Base-by-base conservation (phyloP, 441 rosid genomes). In the Erysimum cheiri region DNA sequence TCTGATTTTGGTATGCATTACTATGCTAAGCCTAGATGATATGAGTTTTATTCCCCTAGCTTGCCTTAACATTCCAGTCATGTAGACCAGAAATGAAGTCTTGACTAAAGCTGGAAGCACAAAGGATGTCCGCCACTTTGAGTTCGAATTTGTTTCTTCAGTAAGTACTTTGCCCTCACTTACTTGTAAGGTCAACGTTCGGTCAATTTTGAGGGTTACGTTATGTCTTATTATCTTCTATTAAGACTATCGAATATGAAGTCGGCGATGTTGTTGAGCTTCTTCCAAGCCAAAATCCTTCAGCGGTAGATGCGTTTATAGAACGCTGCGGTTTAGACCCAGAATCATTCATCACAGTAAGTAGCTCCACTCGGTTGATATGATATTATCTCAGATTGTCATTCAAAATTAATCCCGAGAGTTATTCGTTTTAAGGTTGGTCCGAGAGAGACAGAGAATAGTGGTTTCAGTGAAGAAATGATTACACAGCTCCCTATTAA, bases 91-190 rank as follows among this genome's bases (percentile, higher is more conserved):
- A 77, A 92, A 88, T 69, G 80, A 82, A 61, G 79, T 76, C 14
- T 78, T 92, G 89, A 83, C 92, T 67, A 87, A 79, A 69, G 77
- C 49, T 64, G 90, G 79, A 67, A 71, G 81, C 65, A 89, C 86
- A 71, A 95, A 88, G 81, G 98, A 90, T 81, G 98, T 95, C 64
- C 92, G 84, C 43, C 97, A 90, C 81, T 89, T 95, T 37, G 98
- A 90, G 79, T 90, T 95, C 74, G 93, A 92, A 47, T 90, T 82
- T 81, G 78, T 73, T 81, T 85, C 95, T 54, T 44, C 82, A 12
- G 99, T 92, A 78, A 86, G 95, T 81, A 68, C 46, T 77, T 72
- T 63, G 6, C 15, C 17, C 26, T 55, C 64, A 12, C 35, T 65
- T 60, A 43, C 32, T 69, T 61, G 35, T 29, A 48, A 48, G 37